Conservation (phyloP, 140 eudicot genomes). For the Oenanthe javanica region DNA sequence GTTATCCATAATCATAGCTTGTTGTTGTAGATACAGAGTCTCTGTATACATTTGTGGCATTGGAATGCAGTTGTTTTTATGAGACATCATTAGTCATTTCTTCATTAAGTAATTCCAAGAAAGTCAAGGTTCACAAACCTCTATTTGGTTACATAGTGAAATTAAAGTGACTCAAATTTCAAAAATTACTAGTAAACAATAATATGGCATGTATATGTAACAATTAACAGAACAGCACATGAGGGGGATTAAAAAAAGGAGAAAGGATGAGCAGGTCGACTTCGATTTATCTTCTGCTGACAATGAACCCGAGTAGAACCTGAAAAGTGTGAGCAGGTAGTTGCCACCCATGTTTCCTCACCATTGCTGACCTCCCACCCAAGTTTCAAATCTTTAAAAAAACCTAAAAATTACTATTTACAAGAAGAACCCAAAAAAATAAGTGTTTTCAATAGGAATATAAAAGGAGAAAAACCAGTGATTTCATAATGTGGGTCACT, state of each 20-base stretch:
- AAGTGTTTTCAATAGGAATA: neutral
- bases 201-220: neutral
- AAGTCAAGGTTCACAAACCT: neutral
- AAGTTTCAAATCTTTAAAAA: neutral
- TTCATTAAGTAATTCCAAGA: neutral
- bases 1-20: neutral
- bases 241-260: neutral
- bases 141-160: neutral
- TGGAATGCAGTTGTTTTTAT: neutral
- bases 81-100: neutral
- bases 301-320: constrained; percentile 18
- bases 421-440: neutral
- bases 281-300: too few relatives aligned
- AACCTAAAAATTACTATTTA: neutral
- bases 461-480: neutral
- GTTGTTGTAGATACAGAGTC: neutral
- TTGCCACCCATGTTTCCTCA: constrained; percentile 65
- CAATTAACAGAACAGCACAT: neutral
- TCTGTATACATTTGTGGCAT: neutral
- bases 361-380: constrained; percentile 21
- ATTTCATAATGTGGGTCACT: neutral
- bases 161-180: neutral
- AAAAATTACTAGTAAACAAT: neutral
- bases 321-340: constrained; percentile 59
- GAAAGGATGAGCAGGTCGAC: neutral